Evolutionary conservation across 208 protist genomes (phyloP).

Genomic region (Trypanosoma platydactyli): DNA sequence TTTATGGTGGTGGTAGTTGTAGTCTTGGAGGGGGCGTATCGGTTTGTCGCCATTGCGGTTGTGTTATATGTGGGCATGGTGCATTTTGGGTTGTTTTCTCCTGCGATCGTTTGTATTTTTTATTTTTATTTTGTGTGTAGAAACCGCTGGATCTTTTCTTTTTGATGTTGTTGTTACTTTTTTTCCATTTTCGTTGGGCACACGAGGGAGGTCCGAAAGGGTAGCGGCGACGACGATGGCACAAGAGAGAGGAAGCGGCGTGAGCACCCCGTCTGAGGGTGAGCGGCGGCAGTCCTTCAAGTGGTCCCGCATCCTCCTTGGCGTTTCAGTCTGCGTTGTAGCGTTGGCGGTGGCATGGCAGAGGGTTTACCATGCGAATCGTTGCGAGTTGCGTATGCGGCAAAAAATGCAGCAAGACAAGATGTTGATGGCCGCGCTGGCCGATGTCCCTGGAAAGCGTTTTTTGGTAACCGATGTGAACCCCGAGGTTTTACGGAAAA

Average conservation of each 20-base stretch:
- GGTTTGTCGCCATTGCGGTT: no score
- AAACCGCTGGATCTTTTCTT: no score
- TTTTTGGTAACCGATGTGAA: constrained; percentile 51
- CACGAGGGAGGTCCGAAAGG: background rate
- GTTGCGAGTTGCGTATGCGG: constrained; percentile 41
- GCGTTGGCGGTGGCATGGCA: constrained; percentile 44
- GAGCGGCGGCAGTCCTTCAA: background rate
- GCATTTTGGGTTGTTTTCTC: constrained; percentile 6
- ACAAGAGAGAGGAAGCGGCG: background rate
- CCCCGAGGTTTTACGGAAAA: constrained; percentile 31
- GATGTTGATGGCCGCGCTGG: constrained; percentile 34
- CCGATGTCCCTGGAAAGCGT: constrained; percentile 49
- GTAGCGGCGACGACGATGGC: constrained; percentile 3
- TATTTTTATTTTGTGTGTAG: background rate
- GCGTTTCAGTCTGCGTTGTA: constrained; percentile 19
- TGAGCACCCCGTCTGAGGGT: background rate
- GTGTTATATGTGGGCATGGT: background rate
- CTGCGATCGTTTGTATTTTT: background rate
- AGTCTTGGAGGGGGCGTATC: no score
- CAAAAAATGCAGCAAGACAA: constrained; percentile 35
- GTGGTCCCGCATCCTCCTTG: constrained; percentile 23
- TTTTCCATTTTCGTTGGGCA: no score
- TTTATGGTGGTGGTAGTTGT: no score
- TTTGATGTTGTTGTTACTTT: no score
- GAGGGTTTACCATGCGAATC: constrained; percentile 60